Evolutionary conservation across 495 filamentous ascomycete genomes (phyloP).

Genomic region (Annulohypoxylon maeteangense): DNA sequence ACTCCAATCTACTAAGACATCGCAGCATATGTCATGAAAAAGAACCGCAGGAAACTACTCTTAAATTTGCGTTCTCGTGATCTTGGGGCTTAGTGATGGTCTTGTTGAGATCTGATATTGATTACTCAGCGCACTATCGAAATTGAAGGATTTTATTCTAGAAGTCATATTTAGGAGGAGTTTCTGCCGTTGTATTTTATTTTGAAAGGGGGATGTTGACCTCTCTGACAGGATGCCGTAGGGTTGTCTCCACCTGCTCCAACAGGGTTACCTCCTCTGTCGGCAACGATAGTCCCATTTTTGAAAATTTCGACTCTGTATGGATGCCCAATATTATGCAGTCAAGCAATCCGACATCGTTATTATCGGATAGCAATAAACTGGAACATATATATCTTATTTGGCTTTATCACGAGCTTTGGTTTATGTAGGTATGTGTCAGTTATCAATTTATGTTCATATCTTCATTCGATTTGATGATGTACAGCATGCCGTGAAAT

Average conservation of each 20-base stretch:
- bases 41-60: background rate
- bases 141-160: background rate
- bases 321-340: background rate
- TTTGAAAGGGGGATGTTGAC: background rate
- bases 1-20: background rate
- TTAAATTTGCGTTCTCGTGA: background rate
- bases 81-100: background rate
- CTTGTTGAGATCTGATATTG: background rate
- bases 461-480: background rate
- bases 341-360: background rate
- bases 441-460: background rate
- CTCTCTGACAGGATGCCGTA: background rate
- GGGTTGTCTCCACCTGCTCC: background rate
- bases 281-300: background rate
- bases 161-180: background rate
- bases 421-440: background rate
- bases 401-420: background rate
- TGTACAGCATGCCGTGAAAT: background rate
- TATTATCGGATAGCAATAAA: background rate
- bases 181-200: background rate
- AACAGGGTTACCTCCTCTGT: background rate
- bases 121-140: slow-evolving; percentile 1
- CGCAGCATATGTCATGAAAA: background rate
- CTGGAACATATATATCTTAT: background rate
- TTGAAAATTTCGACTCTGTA: background rate